Conservation (phyloP, 441 rosid species). For the Metrosideros polymorpha region DNA sequence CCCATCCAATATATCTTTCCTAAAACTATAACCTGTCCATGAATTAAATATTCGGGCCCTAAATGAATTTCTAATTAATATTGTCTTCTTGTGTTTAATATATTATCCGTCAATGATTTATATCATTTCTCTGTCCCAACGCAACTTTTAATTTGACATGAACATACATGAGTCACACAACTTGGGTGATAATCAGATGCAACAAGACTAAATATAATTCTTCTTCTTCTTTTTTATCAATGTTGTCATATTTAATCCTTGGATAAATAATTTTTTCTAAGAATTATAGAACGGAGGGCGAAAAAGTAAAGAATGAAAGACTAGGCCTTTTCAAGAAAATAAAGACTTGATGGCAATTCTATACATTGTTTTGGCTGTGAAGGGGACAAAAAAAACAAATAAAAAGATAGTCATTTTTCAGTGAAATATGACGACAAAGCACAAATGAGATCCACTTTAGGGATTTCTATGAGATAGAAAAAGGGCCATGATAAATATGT, state of each 20-base stretch:
- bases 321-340: neutral
- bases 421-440: no score
- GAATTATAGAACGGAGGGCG: no score
- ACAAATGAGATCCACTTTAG: no score
- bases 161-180: neutral
- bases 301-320: no score
- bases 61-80: no score
- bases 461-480: neutral
- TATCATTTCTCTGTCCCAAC: neutral
- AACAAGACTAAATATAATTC: neutral
- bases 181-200: neutral
- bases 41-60: neutral
- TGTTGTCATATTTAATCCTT: neutral
- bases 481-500: neutral
- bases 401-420: no score
- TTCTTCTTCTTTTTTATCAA: neutral
- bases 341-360: no score
- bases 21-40: neutral
- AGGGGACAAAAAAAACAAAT: no score
- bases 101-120: neutral
- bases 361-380: no score
- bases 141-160: neutral
- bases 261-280: no score
- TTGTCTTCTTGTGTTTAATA: neutral
- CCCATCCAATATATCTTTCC: neutral